phyloP scores from a whole-genome alignment of 768 basidiomycete species.

The Hypholoma fasciculare region DNA sequence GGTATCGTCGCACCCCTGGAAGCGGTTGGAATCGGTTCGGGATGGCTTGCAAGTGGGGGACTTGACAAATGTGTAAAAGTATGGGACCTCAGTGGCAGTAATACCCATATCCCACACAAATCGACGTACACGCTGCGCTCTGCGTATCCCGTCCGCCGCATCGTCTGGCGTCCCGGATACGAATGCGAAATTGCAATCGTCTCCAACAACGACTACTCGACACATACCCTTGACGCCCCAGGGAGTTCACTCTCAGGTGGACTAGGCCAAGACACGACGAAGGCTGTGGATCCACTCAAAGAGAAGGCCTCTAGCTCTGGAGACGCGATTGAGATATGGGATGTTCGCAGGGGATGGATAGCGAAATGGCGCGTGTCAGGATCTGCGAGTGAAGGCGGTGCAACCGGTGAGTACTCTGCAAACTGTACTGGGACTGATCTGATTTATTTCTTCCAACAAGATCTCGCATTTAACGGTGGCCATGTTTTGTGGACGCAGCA shows the following conservation, averaged over 20 bases:
- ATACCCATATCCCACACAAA: constrained; percentile 55
- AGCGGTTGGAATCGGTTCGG: constrained; percentile 18
- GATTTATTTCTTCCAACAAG: constrained; percentile 34
- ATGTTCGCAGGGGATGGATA: constrained; percentile 77
- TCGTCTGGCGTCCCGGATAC: constrained; percentile 76
- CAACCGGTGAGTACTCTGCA: constrained; percentile 55
- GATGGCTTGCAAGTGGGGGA: constrained; percentile 82
- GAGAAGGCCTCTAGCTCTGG: constrained; percentile 25
- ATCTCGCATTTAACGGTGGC: constrained; percentile 67
- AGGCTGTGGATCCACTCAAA: too few species aligned
- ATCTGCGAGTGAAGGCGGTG: constrained; percentile 66
- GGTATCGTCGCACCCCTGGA: constrained; percentile 20
- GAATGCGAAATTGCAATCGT: constrained; percentile 76
- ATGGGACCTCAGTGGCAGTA: constrained; percentile 64
- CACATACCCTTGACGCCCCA: constrained; percentile 23
- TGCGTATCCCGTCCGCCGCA: constrained; percentile 70
- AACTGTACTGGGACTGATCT: neutral
- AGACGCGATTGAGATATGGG: constrained; percentile 83
- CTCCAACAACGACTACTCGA: constrained; percentile 57
- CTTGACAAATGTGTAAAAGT: constrained; percentile 83
- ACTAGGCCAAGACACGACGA: too few species aligned
- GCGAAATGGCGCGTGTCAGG: constrained; percentile 80
- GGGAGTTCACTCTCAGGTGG: neutral
- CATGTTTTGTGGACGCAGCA: constrained; percentile 76
- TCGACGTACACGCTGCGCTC: constrained; percentile 75